phyloP scores from a whole-genome alignment of 2,329 filamentous ascomycete species.

The Volutella citrinella region DNA sequence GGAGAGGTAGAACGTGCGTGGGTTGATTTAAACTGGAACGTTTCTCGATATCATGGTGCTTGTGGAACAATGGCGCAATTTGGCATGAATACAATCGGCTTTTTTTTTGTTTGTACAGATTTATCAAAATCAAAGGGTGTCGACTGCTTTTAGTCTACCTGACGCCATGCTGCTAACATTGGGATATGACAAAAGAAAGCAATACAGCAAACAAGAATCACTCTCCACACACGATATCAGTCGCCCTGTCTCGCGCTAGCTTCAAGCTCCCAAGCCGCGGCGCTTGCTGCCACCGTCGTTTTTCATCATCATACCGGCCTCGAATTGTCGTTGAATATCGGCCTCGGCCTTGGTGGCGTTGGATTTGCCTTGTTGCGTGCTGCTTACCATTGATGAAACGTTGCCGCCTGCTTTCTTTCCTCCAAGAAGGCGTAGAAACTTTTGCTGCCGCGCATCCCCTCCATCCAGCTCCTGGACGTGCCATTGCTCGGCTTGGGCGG shows the following conservation, averaged over 20 bases:
- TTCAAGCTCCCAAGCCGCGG: conserved; percentile 51
- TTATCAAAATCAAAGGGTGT: conserved; percentile 14
- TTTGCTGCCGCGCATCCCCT: conserved; percentile 48
- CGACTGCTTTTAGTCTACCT: conserved; percentile 24
- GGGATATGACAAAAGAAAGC: conserved; percentile 10
- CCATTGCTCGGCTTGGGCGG: conserved; percentile 42
- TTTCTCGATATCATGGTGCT: conserved; percentile 23
- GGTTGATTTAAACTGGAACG: conserved; percentile 11
- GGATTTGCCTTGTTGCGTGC: conserved; percentile 24
- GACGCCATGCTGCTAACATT: conserved; percentile 24
- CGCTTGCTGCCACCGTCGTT: conserved; percentile 47
- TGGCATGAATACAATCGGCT: conserved; percentile 21
- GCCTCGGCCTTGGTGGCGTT: conserved; percentile 42
- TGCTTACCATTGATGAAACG: conserved; percentile 15
- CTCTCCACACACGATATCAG: no score
- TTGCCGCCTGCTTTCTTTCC: conserved; percentile 43
- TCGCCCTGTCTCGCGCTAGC: no score
- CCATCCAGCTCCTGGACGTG: conserved; percentile 52
- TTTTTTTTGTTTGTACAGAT: conserved; percentile 3
- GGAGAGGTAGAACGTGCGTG: no score
- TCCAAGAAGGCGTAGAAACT: conserved; percentile 56
- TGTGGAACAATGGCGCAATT: conserved; percentile 26
- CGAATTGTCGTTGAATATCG: conserved; percentile 56
- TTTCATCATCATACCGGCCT: conserved; percentile 55
- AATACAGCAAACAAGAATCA: conserved; percentile 5